Evolutionary conservation across 169 alveolate genomes (phyloP), one percentile per base, ranked within the genome.

Genomic region (Eimeria tenella): DNA sequence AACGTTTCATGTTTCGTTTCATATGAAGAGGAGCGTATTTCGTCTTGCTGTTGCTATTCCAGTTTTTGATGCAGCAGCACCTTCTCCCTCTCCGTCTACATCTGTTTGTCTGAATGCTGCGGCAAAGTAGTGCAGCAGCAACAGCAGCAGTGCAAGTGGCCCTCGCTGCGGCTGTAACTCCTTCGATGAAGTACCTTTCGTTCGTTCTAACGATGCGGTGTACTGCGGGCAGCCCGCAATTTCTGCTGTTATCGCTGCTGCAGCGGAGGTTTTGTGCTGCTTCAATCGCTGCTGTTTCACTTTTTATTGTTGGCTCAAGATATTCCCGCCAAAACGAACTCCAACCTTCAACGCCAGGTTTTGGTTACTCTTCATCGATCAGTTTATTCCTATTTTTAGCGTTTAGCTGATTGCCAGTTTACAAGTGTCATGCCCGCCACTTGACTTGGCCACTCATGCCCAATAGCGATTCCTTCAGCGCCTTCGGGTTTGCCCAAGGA

Each of bases 401-500:
- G 62, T 42, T 49, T 74, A 11, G 4, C 0, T 49, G 15, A 31
- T 31, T 31, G 52, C 52, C 31, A 23, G 19, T 13, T 21, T 71
- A 55, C 42, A 31, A 31, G 42, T 31, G 42, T 31, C 52, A 90
- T 23, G 90, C 90, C 73, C 42, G 84, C 95, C 95, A 93, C 25
- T 75, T 77, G 62, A 93, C 77, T 21, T 56, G 88, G 60, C 94
- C 91, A 50, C 83, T 89, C 53, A 93, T 89, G 9, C 95, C 95
- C 11, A 75, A 53, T 8, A 93, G 95, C 6, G 82, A 96, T 58
- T 96, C 97, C 95, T 98, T 98, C 95, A 98, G 95, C 71, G 95
- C 96, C 83, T 97, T 97, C 3, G 99, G 99, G 93, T 98, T 97
- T 25, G 99, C 99, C 99, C 99, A 98, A 86, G 98, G 97, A 7